Conservation (phyloP, 192 early-diverging fungal species). For the Gonapodya prolifera region DNA sequence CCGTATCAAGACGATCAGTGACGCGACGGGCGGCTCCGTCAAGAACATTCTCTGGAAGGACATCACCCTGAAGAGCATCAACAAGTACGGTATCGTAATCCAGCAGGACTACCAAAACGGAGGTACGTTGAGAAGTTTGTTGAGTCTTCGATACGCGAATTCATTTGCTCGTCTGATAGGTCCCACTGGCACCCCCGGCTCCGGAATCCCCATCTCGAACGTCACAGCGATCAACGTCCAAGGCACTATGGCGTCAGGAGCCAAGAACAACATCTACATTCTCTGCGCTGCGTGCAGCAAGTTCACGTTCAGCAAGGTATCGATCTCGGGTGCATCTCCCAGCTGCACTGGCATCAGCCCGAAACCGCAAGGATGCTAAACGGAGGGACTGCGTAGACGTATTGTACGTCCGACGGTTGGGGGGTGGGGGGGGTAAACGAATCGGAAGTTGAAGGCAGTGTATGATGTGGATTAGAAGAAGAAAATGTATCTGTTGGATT, state of each 20-base stretch:
- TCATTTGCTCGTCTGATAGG: too few species aligned
- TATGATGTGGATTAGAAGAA: constrained; percentile 1
- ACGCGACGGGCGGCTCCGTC: constrained; percentile 26
- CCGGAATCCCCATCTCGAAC: constrained; percentile 23
- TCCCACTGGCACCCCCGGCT: constrained; percentile 19
- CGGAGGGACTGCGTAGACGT: too few species aligned
- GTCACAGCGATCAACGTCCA: constrained; percentile 24
- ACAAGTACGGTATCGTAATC: constrained; percentile 24
- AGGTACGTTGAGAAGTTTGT: too few species aligned
- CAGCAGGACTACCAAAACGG: constrained; percentile 32
- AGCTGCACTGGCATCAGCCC: background rate
- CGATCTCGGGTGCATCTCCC: background rate
- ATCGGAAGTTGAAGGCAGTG: constrained; percentile 4
- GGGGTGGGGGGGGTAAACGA: background rate
- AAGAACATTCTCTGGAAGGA: constrained; percentile 29
- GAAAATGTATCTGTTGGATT: too few species aligned
- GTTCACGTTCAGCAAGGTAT: background rate
- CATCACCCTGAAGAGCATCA: constrained; percentile 21
- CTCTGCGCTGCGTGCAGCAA: background rate
- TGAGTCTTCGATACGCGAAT: too few species aligned
- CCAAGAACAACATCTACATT: background rate
- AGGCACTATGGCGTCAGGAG: constrained; percentile 12
- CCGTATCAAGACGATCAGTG: constrained; percentile 33
- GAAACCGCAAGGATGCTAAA: too few species aligned
- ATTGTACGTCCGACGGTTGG: too few species aligned